These are phyloP conservation scores for Pycnococcus provasolii DNA, from an alignment of 139 green algal genomes.

Conservation along the genomic window DNA sequence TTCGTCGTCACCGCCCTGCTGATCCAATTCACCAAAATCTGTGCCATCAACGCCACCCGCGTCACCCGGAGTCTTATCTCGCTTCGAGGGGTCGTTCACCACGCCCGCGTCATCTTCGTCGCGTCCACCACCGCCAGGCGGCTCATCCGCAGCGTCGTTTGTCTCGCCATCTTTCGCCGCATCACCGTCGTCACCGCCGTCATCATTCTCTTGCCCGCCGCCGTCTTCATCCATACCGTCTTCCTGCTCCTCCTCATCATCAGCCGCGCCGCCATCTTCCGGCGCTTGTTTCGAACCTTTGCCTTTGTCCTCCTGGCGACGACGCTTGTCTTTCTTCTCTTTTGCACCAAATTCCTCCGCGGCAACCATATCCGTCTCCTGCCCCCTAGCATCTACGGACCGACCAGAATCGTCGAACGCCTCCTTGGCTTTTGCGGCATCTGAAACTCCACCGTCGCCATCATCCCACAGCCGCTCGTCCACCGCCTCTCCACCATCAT, in stretches of 20 bases:
- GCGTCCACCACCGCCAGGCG: constrained; percentile 25
- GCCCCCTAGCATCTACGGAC: neutral
- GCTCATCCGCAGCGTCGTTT: constrained; percentile 33
- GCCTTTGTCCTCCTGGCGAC: constrained; percentile 1
- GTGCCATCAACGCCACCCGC: constrained; percentile 46
- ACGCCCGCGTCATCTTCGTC: constrained; percentile 32
- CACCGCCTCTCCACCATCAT: no score
- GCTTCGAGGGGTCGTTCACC: neutral
- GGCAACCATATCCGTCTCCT: constrained; percentile 40
- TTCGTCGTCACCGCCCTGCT: constrained; percentile 13
- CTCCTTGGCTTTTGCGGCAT: no score
- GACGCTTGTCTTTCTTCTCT: constrained; percentile 18
- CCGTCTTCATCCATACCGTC: constrained; percentile 14
- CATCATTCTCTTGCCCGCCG: constrained; percentile 29
- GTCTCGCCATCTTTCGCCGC: constrained; percentile 37
- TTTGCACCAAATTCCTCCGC: constrained; percentile 36
- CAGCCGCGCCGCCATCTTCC: constrained; percentile 22
- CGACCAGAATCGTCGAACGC: no score
- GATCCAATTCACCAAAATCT: neutral
- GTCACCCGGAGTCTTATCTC: no score
- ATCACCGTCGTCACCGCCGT: constrained; percentile 25
- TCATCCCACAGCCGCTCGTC: no score
- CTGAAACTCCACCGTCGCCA: no score
- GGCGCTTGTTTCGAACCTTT: neutral
- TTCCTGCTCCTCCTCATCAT: constrained; percentile 29